These are phyloP conservation scores for Rhodotorula sp. DNA, from an alignment of 1,284 basidiomycete species.

Conservation along the genomic window DNA sequence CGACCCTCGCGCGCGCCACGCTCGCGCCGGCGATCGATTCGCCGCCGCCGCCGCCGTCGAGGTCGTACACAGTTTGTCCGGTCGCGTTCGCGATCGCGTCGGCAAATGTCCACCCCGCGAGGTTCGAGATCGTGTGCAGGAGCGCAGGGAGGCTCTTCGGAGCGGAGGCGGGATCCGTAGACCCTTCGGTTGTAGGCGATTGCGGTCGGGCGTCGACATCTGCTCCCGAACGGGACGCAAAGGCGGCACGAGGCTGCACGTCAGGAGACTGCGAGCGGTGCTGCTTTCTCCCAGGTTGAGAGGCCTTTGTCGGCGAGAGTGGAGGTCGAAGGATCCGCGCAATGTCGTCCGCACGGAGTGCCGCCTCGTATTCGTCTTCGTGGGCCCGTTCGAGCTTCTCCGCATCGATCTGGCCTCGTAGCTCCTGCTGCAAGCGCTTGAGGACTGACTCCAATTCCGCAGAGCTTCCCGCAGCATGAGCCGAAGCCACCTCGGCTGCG, in stretches of 20 bases:
- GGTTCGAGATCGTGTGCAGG: conserved; percentile 12
- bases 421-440: conserved; percentile 26
- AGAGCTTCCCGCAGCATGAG: neutral
- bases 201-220: neutral
- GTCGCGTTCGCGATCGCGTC: neutral
- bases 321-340: neutral
- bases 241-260: too few relatives aligned
- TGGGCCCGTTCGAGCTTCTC: neutral
- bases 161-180: neutral
- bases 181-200: neutral
- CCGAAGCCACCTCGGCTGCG: neutral
- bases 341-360: neutral
- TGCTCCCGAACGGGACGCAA: neutral
- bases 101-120: neutral
- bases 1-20: neutral
- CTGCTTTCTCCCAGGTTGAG: too few relatives aligned
- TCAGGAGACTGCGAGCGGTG: too few relatives aligned
- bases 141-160: conserved; percentile 10
- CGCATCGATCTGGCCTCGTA: conserved; percentile 20
- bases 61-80: neutral
- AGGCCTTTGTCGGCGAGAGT: too few relatives aligned
- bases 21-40: too few relatives aligned
- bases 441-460: neutral
- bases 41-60: neutral
- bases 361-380: neutral